These are phyloP conservation scores for Kodamaea neixiangensis DNA, from an alignment of 805 yeast species.

Conservation along the genomic window DNA sequence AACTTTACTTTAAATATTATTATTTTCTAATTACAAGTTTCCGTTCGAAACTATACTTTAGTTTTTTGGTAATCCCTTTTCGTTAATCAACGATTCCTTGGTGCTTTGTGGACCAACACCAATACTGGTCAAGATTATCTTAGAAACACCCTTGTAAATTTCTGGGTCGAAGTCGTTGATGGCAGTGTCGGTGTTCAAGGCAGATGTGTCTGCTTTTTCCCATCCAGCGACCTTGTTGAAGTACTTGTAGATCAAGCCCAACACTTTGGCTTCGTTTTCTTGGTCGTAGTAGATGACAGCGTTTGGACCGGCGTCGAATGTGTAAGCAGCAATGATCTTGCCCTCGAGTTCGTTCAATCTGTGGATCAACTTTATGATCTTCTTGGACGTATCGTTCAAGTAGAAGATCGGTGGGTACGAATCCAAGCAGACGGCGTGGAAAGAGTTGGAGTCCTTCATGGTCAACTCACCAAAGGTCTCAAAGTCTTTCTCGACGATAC, in stretches of 20 bases:
- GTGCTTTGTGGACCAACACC: constrained; percentile 84
- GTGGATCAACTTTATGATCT: constrained; percentile 76
- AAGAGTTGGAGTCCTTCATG: constrained; percentile 95
- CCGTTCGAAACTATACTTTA: neutral
- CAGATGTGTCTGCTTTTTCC: constrained; percentile 36
- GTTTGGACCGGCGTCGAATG: constrained; percentile 99
- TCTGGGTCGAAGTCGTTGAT: constrained; percentile 49
- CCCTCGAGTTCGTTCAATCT: constrained; percentile 69
- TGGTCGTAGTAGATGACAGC: constrained; percentile 90
- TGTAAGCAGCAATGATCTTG: constrained; percentile 84
- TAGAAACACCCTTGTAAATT: constrained; percentile 70
- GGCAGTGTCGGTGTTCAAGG: constrained; percentile 22
- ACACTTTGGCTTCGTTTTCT: constrained; percentile 69
- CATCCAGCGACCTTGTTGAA: constrained; percentile 70
- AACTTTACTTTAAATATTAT: neutral
- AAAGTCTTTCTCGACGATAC: constrained; percentile 78
- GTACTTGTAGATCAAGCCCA: constrained; percentile 65
- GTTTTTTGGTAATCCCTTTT: constrained; percentile 59
- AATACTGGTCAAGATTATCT: constrained; percentile 79
- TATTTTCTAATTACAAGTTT: neutral
- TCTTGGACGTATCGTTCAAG: constrained; percentile 83
- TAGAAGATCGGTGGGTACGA: constrained; percentile 95
- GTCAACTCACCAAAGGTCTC: constrained; percentile 82
- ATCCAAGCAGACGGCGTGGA: constrained; percentile 97
- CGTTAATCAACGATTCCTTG: constrained; percentile 55